phyloP scores from a whole-genome alignment of 1,284 basidiomycete species.

The Trametes hirsuta region DNA sequence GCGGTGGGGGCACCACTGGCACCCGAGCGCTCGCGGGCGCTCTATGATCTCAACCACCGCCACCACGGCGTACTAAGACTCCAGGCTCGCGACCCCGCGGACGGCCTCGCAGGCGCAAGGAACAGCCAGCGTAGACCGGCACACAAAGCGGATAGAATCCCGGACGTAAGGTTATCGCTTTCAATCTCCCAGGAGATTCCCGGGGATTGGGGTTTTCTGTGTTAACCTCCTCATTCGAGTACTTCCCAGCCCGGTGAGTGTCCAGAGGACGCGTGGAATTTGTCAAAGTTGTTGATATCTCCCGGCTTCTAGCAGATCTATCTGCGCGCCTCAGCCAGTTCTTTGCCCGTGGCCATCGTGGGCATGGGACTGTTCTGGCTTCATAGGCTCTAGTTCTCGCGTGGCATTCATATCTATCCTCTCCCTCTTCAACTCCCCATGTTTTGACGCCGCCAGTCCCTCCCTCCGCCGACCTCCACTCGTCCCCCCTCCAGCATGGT shows the following conservation, averaged over 20 bases:
- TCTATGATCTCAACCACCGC: constrained; percentile 11
- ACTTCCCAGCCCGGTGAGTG: constrained; percentile 26
- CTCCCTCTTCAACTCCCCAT: constrained; percentile 38
- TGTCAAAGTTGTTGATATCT: constrained; percentile 33
- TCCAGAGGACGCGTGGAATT: constrained; percentile 28
- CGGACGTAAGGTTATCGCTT: constrained; percentile 16
- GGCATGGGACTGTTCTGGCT: constrained; percentile 36
- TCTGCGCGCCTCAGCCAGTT: constrained; percentile 32
- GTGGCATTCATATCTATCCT: constrained; percentile 40
- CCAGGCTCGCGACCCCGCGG: not conserved
- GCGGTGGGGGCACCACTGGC: not conserved
- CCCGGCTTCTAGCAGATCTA: constrained; percentile 37
- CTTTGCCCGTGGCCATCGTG: constrained; percentile 37
- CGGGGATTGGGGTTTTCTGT: constrained; percentile 11
- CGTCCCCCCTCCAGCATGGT: constrained; percentile 47
- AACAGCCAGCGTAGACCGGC: not conserved
- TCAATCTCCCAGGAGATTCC: constrained; percentile 21
- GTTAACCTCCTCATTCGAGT: constrained; percentile 15
- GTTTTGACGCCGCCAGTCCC: constrained; percentile 34
- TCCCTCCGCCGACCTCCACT: constrained; percentile 30
- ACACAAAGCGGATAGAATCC: not conserved
- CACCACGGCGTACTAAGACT: constrained; percentile 9
- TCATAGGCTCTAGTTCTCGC: constrained; percentile 34
- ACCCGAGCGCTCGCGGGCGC: not conserved
- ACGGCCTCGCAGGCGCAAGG: not conserved